phyloP scores from a whole-genome alignment of 306 rosid genomes.

The Prunus padus region DNA sequence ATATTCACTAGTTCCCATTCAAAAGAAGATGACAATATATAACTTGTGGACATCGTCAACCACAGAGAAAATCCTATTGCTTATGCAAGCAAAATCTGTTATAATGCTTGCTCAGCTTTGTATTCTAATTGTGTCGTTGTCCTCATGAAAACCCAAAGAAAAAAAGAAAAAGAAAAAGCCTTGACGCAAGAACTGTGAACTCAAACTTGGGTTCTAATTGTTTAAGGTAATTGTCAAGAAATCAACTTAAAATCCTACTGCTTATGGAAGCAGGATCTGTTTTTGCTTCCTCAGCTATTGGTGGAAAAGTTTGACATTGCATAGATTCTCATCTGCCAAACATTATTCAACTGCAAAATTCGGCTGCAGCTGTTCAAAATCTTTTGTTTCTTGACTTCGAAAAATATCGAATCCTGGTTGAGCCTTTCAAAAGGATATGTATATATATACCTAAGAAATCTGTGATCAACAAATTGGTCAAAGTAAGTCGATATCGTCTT shows the following conservation, averaged over 20 bases:
- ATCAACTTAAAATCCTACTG: not conserved
- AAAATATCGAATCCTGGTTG: not conserved
- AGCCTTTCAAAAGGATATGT: not conserved
- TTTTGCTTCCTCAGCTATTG: constrained; percentile 7
- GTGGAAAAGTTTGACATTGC: not conserved
- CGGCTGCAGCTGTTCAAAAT: not conserved
- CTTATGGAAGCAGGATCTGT: constrained; percentile 6
- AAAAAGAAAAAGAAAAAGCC: too few relatives aligned
- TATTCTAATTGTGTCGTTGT: not conserved
- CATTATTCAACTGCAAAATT: constrained; percentile 30
- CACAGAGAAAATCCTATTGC: not conserved
- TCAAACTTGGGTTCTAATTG: too few relatives aligned
- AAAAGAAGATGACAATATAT: not conserved
- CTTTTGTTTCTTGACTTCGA: not conserved
- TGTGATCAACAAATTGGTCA: not conserved
- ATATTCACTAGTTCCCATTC: not conserved
- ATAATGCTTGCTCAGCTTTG: not conserved
- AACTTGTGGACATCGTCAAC: not conserved
- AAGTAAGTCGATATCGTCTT: not conserved
- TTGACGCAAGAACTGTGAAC: too few relatives aligned
- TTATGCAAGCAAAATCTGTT: constrained; percentile 5
- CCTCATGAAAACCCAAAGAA: too few relatives aligned
- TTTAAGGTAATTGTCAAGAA: not conserved
- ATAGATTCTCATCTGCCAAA: constrained; percentile 12
- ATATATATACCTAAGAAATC: not conserved